These are phyloP conservation scores for Phytophthora boehmeriae DNA, from an alignment of 352 stramenopile species.

Conservation along the genomic window DNA sequence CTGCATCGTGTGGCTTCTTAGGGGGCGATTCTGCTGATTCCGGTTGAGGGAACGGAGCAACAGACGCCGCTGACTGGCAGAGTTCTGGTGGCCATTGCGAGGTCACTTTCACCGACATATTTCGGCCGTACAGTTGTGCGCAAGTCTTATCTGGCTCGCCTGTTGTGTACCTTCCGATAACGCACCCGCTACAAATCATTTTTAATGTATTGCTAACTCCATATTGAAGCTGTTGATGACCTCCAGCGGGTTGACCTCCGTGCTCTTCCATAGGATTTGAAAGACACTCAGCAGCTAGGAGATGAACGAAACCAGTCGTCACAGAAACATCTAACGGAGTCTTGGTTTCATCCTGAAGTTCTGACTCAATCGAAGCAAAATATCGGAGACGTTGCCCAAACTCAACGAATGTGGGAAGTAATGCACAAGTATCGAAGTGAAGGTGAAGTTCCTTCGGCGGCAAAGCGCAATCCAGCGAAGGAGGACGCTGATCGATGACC, in stretches of 20 bases:
- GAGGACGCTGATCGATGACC: conserved; percentile 46
- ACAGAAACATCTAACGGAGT: conserved; percentile 58
- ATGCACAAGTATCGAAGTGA: conserved; percentile 63
- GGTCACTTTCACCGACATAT: conserved; percentile 71
- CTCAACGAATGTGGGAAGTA: conserved; percentile 55
- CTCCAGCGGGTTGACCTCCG: conserved; percentile 8
- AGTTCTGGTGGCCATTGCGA: conserved; percentile 60
- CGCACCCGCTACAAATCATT: conserved; percentile 63
- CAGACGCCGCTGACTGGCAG: conserved; percentile 4
- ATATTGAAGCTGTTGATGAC: not conserved
- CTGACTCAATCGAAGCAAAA: conserved; percentile 52
- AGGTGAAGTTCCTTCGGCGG: conserved; percentile 54
- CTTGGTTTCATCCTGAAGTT: conserved; percentile 30
- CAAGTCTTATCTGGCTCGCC: conserved; percentile 47
- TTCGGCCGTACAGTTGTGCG: conserved; percentile 66
- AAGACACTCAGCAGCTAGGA: conserved; percentile 55
- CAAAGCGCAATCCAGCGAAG: conserved; percentile 5
- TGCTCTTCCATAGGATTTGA: conserved; percentile 21
- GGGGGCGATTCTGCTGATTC: conserved; percentile 3
- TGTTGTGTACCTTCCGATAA: conserved; percentile 60
- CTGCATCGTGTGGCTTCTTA: conserved; percentile 1
- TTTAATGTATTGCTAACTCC: conserved; percentile 36
- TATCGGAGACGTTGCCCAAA: conserved; percentile 52
- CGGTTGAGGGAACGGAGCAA: not conserved
- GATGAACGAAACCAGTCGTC: conserved; percentile 65